These are phyloP conservation scores for Candida maris DNA, from an alignment of 805 yeast genomes.

Conservation along the genomic window DNA sequence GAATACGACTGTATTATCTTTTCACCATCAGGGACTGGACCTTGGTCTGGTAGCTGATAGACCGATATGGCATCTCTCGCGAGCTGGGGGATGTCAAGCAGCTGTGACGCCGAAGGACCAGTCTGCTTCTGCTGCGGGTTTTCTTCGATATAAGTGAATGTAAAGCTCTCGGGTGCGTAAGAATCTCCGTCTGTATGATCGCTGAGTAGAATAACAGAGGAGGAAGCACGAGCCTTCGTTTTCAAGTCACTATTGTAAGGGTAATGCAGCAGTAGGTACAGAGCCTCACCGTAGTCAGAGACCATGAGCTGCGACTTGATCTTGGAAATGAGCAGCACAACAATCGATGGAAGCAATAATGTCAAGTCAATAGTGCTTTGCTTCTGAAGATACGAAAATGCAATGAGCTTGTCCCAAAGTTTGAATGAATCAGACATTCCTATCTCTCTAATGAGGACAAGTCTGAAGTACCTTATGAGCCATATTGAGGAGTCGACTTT, in stretches of 20 bases:
- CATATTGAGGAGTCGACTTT: constrained; percentile 50
- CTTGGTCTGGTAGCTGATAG: constrained; percentile 14
- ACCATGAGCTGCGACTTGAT: constrained; percentile 41
- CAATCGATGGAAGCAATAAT: constrained; percentile 38
- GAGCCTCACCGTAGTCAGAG: constrained; percentile 50
- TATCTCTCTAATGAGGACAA: constrained; percentile 45
- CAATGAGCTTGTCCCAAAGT: constrained; percentile 49
- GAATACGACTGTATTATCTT: constrained; percentile 20
- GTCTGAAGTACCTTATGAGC: constrained; percentile 50
- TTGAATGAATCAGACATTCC: constrained; percentile 35
- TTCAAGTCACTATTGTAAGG: constrained; percentile 28
- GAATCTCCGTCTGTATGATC: constrained; percentile 5
- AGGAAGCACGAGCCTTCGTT: constrained; percentile 3
- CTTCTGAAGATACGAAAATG: constrained; percentile 24
- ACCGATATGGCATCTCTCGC: constrained; percentile 20
- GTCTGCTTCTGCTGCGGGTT: constrained; percentile 16
- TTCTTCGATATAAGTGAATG: constrained; percentile 24
- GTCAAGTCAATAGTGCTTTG: constrained; percentile 22
- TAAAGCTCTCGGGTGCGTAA: constrained; percentile 10
- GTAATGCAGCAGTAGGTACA: constrained; percentile 47
- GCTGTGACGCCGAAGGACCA: constrained; percentile 7
- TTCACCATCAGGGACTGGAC: constrained; percentile 9
- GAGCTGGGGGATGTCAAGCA: constrained; percentile 11
- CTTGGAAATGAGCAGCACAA: constrained; percentile 40
- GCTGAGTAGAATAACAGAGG: constrained; percentile 16